Evolutionary conservation across 2,329 filamentous ascomycete genomes (phyloP).

Genomic region (Monilinia aucupariae): DNA sequence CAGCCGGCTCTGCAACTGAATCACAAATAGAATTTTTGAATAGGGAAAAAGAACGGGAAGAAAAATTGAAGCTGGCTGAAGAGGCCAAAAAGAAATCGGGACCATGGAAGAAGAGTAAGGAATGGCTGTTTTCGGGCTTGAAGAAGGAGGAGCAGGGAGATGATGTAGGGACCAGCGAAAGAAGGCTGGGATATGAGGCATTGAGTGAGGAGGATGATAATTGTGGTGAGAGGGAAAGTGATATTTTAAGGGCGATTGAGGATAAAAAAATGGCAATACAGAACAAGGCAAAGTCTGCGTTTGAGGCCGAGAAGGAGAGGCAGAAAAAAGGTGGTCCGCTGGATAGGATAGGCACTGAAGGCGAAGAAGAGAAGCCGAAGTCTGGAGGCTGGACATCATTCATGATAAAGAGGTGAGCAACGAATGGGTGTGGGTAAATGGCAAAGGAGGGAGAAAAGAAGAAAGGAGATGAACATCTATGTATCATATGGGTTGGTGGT

Average conservation of each 20-base stretch:
- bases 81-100: conserved; percentile 31
- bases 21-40: conserved; percentile 48
- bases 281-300: conserved; percentile 28
- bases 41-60: conserved; percentile 50
- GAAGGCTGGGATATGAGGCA: conserved; percentile 25
- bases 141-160: conserved; percentile 34
- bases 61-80: conserved; percentile 18
- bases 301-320: conserved; percentile 33
- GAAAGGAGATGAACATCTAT: conserved; percentile 18
- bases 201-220: conserved; percentile 27
- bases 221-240: conserved; percentile 26
- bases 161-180: conserved; percentile 26
- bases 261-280: conserved; percentile 29
- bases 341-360: conserved; percentile 29
- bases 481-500: conserved; percentile 29
- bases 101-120: conserved; percentile 28
- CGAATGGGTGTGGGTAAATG: background rate
- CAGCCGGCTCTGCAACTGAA: conserved; percentile 42
- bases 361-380: conserved; percentile 22
- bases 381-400: conserved; percentile 30
- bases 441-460: conserved; percentile 8
- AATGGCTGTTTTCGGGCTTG: conserved; percentile 34
- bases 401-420: conserved; percentile 25
- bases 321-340: conserved; percentile 30
- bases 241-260: conserved; percentile 30